Base-by-base conservation (phyloP, 805 yeast genomes). In the Komagataella phaffii region DNA sequence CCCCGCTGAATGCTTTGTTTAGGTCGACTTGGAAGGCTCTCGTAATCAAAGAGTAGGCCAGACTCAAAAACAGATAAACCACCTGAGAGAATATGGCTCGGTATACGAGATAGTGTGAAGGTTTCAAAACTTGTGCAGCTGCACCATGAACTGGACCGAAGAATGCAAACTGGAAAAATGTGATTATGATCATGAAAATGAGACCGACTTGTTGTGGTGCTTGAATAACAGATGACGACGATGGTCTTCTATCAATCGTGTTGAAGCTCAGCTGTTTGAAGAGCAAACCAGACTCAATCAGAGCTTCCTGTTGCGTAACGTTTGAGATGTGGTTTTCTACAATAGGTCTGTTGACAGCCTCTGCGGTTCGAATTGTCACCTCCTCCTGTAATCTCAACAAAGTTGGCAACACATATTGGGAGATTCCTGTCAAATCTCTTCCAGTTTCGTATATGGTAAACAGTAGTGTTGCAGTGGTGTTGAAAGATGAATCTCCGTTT, bases 201-300 rank as follows among this genome's bases (percentile, higher is more conserved):
- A 84, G 72, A 50, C 93, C 93, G 54, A 85, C 82, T 62, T 85
- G 91, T 3, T 80, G 64, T 4, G 90, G 88, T 0, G 89, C 89
- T 47, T 74, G 57, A 12, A 81, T 60, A 4, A 77, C 79, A 2
- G 76, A 68, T 57, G 78, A 68, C 1, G 64, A 63, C 50, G 67
- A 70, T 2, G 86, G 85, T n/a, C 71, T 67, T 51, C 70, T 63
- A 59, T 85, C 88, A 2, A 52, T 54, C 21, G 52, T 52, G 6
- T 17, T 18, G 43, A 50, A 46, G 7, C 44, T 14, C 49, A 59
- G 49, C 59, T 60, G 50, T 59, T 56, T 19, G 64, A 56, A 1
- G 60, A 55, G 55, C 51, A 55, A 59, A 5, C 40, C 40, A 5
- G 40, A 30, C 14, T 30, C 40, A 8, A 30, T 10, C 5, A 30